These are phyloP conservation scores for Aspergillus persii DNA, from an alignment of 2,329 filamentous ascomycete species.

Conservation along the genomic window DNA sequence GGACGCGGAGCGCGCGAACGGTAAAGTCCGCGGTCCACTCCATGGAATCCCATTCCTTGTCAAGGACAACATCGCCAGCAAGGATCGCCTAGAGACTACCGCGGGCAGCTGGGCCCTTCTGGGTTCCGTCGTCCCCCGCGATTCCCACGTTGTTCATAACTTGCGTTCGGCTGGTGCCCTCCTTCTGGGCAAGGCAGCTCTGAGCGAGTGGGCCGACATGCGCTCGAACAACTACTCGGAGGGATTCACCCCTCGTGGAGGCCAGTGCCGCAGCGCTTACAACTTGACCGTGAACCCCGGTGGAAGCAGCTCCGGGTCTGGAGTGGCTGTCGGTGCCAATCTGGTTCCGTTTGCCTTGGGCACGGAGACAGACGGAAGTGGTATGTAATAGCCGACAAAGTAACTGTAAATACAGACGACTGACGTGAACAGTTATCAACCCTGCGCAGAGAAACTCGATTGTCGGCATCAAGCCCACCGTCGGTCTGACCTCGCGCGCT, in stretches of 20 bases:
- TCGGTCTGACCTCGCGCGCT: slow-evolving; percentile 66
- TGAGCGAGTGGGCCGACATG: slow-evolving; percentile 76
- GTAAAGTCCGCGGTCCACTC: slow-evolving; percentile 61
- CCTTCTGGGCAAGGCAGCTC: slow-evolving; percentile 66
- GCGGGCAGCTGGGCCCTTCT: slow-evolving; percentile 67
- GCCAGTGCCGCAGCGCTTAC: slow-evolving; percentile 64
- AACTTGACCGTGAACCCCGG: slow-evolving; percentile 68
- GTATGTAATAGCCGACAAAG: slow-evolving; percentile 25
- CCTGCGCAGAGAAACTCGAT: slow-evolving; percentile 68
- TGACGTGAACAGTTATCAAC: slow-evolving; percentile 57
- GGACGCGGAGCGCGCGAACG: slow-evolving; percentile 59
- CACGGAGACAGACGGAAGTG: slow-evolving; percentile 71
- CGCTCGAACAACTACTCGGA: slow-evolving; percentile 65
- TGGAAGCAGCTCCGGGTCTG: slow-evolving; percentile 67
- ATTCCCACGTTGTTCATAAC: slow-evolving; percentile 61
- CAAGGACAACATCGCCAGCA: slow-evolving; percentile 67
- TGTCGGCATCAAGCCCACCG: slow-evolving; percentile 74
- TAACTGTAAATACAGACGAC: neutral
- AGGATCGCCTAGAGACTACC: slow-evolving; percentile 71
- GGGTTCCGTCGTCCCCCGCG: slow-evolving; percentile 65
- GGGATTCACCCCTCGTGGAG: slow-evolving; percentile 64
- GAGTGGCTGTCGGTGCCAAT: slow-evolving; percentile 63
- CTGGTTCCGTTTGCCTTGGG: slow-evolving; percentile 64
- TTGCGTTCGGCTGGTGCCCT: slow-evolving; percentile 66
- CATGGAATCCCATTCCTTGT: slow-evolving; percentile 75